A percentile compares a stretch with the other conserved stretches of the same genome.
These are phyloP conservation scores for Mycena kentingensis DNA, from an alignment of 768 basidiomycete species.

Conservation along the genomic window DNA sequence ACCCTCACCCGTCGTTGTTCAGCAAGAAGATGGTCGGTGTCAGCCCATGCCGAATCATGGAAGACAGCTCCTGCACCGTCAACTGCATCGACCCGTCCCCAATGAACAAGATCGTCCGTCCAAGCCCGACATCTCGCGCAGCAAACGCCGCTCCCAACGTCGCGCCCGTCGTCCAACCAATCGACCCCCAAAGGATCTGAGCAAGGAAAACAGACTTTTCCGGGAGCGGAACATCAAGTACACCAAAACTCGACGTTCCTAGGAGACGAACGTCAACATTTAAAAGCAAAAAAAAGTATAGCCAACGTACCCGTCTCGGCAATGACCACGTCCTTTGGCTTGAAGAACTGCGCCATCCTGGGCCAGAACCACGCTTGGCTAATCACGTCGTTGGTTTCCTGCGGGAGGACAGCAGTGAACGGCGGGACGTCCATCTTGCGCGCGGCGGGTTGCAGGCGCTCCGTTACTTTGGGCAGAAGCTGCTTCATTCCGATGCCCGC, in stretches of 20 bases:
- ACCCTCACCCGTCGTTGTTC: conserved; percentile 83
- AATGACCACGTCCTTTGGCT: conserved; percentile 71
- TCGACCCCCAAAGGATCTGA: conserved; percentile 90
- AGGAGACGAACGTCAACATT: not conserved
- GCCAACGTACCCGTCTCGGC: conserved; percentile 73
- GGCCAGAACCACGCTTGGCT: conserved; percentile 88
- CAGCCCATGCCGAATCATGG: conserved; percentile 73
- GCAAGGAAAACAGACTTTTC: conserved; percentile 63
- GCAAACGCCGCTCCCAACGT: conserved; percentile 82
- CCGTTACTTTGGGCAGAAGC: conserved; percentile 71
- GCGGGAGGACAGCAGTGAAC: conserved; percentile 46
- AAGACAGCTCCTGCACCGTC: conserved; percentile 80
- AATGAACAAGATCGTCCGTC: conserved; percentile 79
- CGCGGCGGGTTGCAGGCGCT: conserved; percentile 47
- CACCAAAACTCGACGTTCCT: conserved; percentile 84
- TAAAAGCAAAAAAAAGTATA: not conserved
- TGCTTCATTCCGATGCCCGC: conserved; percentile 74
- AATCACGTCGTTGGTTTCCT: conserved; percentile 56
- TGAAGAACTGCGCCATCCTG: conserved; percentile 71
- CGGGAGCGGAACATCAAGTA: conserved; percentile 80
- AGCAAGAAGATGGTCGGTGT: conserved; percentile 84
- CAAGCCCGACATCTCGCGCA: conserved; percentile 59
- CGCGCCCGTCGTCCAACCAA: conserved; percentile 86
- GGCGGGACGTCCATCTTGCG: conserved; percentile 48
- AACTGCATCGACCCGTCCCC: conserved; percentile 87